Evolutionary conservation across 768 basidiomycete species (phyloP).

Genomic region (Atractiella rhizophila): DNA sequence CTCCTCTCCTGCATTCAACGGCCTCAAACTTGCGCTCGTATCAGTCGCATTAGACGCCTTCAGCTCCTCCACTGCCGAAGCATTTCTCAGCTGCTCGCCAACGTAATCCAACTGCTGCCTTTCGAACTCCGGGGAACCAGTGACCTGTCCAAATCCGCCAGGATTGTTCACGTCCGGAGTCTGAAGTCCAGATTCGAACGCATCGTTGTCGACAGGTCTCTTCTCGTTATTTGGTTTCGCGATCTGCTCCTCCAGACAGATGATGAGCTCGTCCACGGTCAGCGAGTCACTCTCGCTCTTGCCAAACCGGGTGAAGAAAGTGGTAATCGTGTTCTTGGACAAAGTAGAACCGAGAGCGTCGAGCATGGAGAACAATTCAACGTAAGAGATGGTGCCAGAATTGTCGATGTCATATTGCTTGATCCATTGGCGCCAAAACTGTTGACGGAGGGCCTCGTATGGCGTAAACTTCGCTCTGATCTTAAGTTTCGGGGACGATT

Average conservation of each 20-base stretch:
- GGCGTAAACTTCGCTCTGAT: constrained; percentile 87
- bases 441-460: constrained; percentile 32
- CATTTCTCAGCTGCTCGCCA: not conserved
- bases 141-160: constrained; percentile 1
- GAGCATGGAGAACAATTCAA: constrained; percentile 82
- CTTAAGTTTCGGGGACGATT: constrained; percentile 40
- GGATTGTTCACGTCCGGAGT: constrained; percentile 14
- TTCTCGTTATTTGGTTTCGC: constrained; percentile 46
- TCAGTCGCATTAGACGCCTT: constrained; percentile 2
- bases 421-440: constrained; percentile 23
- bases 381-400: constrained; percentile 40
- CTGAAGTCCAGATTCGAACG: constrained; percentile 22
- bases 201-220: constrained; percentile 33
- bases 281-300: constrained; percentile 49
- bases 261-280: constrained; percentile 50
- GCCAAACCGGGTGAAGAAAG: constrained; percentile 48
- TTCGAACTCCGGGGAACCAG: not conserved
- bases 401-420: constrained; percentile 77
- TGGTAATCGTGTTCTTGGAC: constrained; percentile 45
- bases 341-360: constrained; percentile 91
- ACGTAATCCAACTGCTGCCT: constrained; percentile 3
- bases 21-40: too few species aligned
- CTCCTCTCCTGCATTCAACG: too few species aligned
- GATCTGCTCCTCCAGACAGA: constrained; percentile 63
- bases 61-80: not conserved